These are phyloP conservation scores for Trichoderma atrobrunneum DNA, from an alignment of 2,329 filamentous ascomycete species.

Conservation along the genomic window DNA sequence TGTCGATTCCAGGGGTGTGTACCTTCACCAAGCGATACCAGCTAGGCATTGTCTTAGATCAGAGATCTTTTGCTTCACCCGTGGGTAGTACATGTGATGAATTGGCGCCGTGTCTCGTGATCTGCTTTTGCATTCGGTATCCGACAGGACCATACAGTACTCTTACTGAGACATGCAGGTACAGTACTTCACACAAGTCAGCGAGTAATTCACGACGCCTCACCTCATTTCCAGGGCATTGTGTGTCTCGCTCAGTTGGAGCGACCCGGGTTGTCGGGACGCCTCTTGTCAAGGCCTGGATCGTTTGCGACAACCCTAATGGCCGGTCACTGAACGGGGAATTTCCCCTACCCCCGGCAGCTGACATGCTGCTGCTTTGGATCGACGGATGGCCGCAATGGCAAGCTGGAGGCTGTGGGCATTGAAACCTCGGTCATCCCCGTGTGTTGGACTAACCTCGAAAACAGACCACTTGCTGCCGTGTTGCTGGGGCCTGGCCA, in stretches of 20 bases:
- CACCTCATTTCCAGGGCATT: conserved; percentile 9
- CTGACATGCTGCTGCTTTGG: conserved; percentile 5
- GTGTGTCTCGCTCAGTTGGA: neutral
- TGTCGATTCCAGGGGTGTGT: conserved; percentile 7
- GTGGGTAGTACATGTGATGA: neutral
- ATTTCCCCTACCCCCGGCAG: neutral
- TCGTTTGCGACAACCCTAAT: neutral
- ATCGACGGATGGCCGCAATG: neutral
- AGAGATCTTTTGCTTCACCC: conserved; percentile 1
- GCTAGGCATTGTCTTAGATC: conserved; percentile 21
- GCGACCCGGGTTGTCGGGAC: conserved; percentile 20
- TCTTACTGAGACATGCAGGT: conserved; percentile 18
- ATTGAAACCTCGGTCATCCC: conserved; percentile 18
- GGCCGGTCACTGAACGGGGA: neutral
- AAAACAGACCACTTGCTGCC: conserved; percentile 1
- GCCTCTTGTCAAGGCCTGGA: neutral
- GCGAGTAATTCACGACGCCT: neutral
- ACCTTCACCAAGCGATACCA: conserved; percentile 11
- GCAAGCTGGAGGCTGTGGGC: neutral
- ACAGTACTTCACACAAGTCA: neutral
- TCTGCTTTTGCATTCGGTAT: conserved; percentile 11
- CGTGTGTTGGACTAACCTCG: conserved; percentile 7
- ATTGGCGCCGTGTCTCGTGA: neutral
- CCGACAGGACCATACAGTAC: neutral
- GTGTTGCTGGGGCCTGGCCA: neutral